These are phyloP conservation scores for Fraxinus americana DNA, from an alignment of 257 asterid species.

Conservation along the genomic window DNA sequence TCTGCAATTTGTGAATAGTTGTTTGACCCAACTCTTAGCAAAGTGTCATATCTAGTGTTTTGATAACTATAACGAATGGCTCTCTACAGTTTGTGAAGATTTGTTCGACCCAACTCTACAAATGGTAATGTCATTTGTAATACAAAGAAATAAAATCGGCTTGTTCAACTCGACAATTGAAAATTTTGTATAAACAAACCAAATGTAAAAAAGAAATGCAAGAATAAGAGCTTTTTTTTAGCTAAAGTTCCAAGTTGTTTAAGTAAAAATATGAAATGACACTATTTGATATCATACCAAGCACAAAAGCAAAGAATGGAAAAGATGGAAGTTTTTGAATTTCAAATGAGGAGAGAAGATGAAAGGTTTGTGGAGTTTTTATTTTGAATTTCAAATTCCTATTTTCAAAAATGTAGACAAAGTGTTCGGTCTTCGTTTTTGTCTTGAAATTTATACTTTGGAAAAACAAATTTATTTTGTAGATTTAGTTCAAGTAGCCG, in stretches of 20 bases:
- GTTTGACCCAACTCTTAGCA: not conserved
- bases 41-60: not conserved
- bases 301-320: not conserved
- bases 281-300: not conserved
- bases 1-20: not conserved
- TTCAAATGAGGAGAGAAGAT: not conserved
- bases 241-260: not conserved
- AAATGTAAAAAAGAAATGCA: not conserved
- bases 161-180: not conserved
- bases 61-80: not conserved
- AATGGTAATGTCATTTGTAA: not conserved
- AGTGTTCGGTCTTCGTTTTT: not conserved
- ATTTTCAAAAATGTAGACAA: not conserved
- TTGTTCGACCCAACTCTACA: not conserved
- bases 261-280: not conserved
- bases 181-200: not conserved
- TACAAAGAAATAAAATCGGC: not conserved
- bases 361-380: not conserved
- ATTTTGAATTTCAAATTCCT: not conserved
- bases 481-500: not conserved
- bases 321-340: not conserved
- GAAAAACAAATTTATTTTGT: not conserved
- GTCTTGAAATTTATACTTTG: not conserved
- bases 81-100: not conserved
- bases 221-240: not conserved